A percentile compares a stretch with the other conserved stretches of the same genome.
Evolutionary conservation across 106 monocot species (phyloP).

Genomic region (Posidonia australis): DNA sequence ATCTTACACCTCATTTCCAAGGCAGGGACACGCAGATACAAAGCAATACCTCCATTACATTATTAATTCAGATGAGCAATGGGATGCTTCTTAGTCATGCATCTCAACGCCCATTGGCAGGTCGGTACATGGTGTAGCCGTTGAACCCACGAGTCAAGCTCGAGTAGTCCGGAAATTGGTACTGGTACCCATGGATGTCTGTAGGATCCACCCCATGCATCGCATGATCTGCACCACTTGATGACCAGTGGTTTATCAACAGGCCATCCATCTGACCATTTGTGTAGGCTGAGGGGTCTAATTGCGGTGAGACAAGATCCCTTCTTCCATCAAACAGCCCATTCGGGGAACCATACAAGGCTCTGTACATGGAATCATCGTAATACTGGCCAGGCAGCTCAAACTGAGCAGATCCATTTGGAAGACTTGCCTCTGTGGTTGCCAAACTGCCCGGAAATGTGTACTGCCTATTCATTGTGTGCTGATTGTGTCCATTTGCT

Average conservation of each 20-base stretch:
- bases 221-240: constrained; percentile 18
- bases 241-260: constrained; percentile 49
- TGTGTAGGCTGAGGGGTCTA: constrained; percentile 30
- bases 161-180: constrained; percentile 28
- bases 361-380: constrained; percentile 19
- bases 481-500: neutral
- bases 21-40: too few relatives aligned
- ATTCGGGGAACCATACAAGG: constrained; percentile 14
- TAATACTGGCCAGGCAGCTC: constrained; percentile 19
- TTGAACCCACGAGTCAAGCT: constrained; percentile 24
- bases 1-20: too few relatives aligned
- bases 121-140: constrained; percentile 44
- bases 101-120: constrained; percentile 32
- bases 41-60: too few relatives aligned
- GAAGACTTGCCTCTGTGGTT: constrained; percentile 1
- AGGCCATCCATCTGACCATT: constrained; percentile 33
- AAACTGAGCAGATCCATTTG: constrained; percentile 16
- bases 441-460: constrained; percentile 26
- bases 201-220: constrained; percentile 17
- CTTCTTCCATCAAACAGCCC: constrained; percentile 9
- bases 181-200: constrained; percentile 34
- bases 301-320: constrained; percentile 9
- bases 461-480: constrained; percentile 29
- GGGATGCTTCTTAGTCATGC: too few relatives aligned
- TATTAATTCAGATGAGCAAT: too few relatives aligned